phyloP scores from a whole-genome alignment of 192 early-diverging fungal species.

The Backusella mclennaniae region DNA sequence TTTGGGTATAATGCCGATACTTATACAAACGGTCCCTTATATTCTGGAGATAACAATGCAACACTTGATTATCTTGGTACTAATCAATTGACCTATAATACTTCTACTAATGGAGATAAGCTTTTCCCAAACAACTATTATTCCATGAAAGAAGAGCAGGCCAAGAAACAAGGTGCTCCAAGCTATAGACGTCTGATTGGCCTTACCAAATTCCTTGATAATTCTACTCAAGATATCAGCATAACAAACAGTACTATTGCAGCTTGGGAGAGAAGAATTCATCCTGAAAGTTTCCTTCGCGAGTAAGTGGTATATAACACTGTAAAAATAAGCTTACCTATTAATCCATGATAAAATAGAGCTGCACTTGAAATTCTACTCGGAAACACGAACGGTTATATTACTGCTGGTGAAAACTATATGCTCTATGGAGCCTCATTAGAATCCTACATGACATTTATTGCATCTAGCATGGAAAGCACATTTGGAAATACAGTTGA shows the following conservation, averaged over 20 bases:
- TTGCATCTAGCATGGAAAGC: neutral
- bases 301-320: neutral
- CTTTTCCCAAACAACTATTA: neutral
- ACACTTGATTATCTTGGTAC: neutral
- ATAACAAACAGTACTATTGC: neutral
- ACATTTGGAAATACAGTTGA: neutral
- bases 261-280: neutral
- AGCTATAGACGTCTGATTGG: neutral
- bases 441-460: neutral
- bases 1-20: neutral
- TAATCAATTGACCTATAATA: neutral
- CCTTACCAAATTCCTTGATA: neutral
- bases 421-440: neutral
- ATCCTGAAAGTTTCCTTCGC: conserved; percentile 2
- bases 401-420: neutral
- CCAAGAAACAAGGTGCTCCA: neutral
- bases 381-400: neutral
- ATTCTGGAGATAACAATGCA: neutral
- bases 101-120: neutral
- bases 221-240: neutral
- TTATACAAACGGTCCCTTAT: neutral
- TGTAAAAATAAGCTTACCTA: neutral
- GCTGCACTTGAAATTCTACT: neutral
- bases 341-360: neutral
- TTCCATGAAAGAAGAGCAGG: neutral